Base-by-base conservation (phyloP, 148 eudicot species). In the Heliamphora exappendiculata region DNA sequence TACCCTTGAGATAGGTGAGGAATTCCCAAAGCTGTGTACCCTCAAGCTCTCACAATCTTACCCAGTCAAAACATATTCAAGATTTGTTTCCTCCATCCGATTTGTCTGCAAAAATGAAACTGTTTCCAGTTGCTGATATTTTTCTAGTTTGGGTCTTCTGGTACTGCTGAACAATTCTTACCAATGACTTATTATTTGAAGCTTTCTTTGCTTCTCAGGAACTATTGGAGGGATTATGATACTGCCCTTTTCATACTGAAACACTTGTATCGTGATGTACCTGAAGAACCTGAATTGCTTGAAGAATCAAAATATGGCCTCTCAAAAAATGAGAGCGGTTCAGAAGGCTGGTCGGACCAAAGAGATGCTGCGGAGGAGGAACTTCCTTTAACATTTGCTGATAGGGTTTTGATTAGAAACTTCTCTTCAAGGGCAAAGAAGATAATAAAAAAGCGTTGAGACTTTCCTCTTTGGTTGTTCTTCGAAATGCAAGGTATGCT, bases 171-270 rank as follows among this genome's bases (percentile, higher is more conserved):
- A 36, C n/a, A 33, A 64, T 14, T 1, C 39, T 20, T 29, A 11
- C 36, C 22, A 14, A 57, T 29, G 44, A 33, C 54, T 51, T 39
- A 37, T 55, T 55, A 57, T 36, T 57, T 57, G 28, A 44, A 55
- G 24, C 16, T 34, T 55, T 20, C 66, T 47, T 78, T 70, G 42
- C 54, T 70, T 1, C 45, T 49, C 89, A 94, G 98, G 72, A 95
- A 92, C 81, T 95, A 95, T 78, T 95, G 98, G 98, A 91, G 94
- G 59, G 97, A 92, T 79, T 58, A 80, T 36, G 98, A 95, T 80
- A 92, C 98, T 17, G 98, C 94, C 59, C 91, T 95, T 58, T 92
- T 92, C 79, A 89, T 95, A 75, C 81, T 95, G 44, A 92, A 92
- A 72, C 90, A 95, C 85, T 81, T 95, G 72, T 95, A 92, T 64